Percentiles rank a stretch among this genome's conserved stretches.
Conservation (phyloP, 192 early-diverging fungal species). For the Powellomyces hirtus region DNA sequence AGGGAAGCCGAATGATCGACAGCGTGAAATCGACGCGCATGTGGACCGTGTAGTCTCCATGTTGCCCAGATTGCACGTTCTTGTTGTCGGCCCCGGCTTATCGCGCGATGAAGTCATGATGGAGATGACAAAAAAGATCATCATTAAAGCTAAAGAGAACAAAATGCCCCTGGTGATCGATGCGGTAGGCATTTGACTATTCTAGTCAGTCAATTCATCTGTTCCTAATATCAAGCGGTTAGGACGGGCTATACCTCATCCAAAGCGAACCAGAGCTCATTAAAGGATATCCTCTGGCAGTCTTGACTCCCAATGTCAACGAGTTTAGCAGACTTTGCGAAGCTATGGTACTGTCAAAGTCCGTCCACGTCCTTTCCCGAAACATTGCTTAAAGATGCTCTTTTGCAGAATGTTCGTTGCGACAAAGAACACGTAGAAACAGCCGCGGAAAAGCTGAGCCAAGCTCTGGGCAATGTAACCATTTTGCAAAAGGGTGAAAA, state of each 20-base stretch:
- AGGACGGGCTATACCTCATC: constrained; percentile 82
- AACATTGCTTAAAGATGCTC: too few relatives aligned
- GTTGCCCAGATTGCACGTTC: constrained; percentile 73
- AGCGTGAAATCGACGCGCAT: constrained; percentile 35
- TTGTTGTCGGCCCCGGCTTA: constrained; percentile 90
- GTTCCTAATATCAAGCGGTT: not conserved
- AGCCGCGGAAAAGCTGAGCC: constrained; percentile 50
- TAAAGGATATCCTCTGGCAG: constrained; percentile 64
- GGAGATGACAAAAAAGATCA: constrained; percentile 60
- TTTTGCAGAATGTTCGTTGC: constrained; percentile 5
- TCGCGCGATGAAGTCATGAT: constrained; percentile 73
- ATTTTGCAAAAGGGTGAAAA: constrained; percentile 75
- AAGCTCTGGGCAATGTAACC: constrained; percentile 73
- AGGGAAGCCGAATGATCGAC: not conserved
- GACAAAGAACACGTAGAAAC: constrained; percentile 33
- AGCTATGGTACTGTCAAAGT: constrained; percentile 23
- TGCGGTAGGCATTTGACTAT: constrained; percentile 59
- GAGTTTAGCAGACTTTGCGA: constrained; percentile 82
- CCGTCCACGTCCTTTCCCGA: not conserved
- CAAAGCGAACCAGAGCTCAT: constrained; percentile 69
- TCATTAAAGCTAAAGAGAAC: constrained; percentile 62
- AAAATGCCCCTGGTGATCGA: constrained; percentile 82
- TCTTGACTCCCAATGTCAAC: constrained; percentile 85
- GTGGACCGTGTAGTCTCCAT: constrained; percentile 48
- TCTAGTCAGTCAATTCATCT: not conserved